These are phyloP conservation scores for Colletotrichum musicola DNA, from an alignment of 2,329 filamentous ascomycete species.

Conservation along the genomic window DNA sequence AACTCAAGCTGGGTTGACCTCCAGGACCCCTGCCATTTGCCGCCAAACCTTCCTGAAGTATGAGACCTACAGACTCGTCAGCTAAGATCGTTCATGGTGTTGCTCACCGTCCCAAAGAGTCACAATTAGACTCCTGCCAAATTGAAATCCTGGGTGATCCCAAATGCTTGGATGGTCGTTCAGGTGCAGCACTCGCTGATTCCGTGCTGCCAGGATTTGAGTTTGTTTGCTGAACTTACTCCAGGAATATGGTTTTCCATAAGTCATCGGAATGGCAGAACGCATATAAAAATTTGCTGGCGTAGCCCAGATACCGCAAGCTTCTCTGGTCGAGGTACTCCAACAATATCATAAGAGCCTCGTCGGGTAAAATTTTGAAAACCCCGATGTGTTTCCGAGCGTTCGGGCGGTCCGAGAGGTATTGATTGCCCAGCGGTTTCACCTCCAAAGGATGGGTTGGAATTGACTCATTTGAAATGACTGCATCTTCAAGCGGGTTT, in stretches of 20 bases:
- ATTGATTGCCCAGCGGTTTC: constrained; percentile 88
- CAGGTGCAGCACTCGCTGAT: not conserved
- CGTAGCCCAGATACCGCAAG: constrained; percentile 76
- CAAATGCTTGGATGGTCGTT: too few species aligned
- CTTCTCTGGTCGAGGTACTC: constrained; percentile 77
- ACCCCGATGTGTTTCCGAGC: constrained; percentile 75
- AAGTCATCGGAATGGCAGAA: constrained; percentile 87
- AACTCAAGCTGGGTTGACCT: constrained; percentile 80
- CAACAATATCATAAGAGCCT: constrained; percentile 80
- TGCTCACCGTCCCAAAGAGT: not conserved
- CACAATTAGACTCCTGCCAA: not conserved
- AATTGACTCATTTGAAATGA: constrained; percentile 61
- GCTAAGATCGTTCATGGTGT: not conserved
- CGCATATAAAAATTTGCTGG: constrained; percentile 89
- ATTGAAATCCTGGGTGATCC: not conserved
- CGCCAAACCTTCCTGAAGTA: constrained; percentile 45
- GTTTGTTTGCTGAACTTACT: constrained; percentile 71
- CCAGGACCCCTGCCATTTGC: constrained; percentile 86
- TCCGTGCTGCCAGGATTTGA: not conserved
- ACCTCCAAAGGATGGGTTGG: constrained; percentile 85
- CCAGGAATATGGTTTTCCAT: constrained; percentile 87
- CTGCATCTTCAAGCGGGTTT: constrained; percentile 19
- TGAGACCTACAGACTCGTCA: constrained; percentile 33
- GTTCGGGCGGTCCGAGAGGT: constrained; percentile 73
- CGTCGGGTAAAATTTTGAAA: constrained; percentile 81